Conservation (phyloP, 140 eudicot genomes). For the Flaveria floridana region DNA sequence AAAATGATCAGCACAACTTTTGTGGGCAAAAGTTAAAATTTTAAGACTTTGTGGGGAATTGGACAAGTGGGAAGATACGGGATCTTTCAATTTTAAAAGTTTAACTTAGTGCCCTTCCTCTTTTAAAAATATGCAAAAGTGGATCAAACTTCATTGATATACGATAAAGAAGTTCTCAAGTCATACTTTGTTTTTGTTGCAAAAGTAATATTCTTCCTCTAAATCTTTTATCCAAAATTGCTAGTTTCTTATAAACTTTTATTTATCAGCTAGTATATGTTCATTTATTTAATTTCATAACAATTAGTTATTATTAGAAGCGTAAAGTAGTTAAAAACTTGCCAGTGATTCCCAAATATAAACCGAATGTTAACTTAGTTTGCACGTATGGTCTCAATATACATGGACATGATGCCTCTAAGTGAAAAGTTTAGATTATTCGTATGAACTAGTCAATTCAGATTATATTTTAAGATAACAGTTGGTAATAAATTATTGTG, state of each 20-base stretch:
- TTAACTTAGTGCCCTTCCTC: not conserved
- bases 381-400: not conserved
- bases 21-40: slow-evolving; percentile 25
- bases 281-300: not conserved
- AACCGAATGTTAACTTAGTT: not conserved
- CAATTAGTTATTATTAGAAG: not conserved
- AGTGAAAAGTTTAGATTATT: not conserved
- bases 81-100: slow-evolving; percentile 10
- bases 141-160: not conserved
- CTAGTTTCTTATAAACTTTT: not conserved
- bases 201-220: not conserved
- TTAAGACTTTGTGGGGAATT: slow-evolving; percentile 25
- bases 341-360: not conserved
- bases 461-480: not conserved
- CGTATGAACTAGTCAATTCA: not conserved
- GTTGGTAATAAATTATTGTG: not conserved
- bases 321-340: not conserved
- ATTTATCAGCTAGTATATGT: not conserved
- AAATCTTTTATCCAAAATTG: not conserved
- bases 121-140: slow-evolving; percentile 19
- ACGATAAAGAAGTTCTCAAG: not conserved
- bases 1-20: slow-evolving; percentile 22
- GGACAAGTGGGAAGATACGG: slow-evolving; percentile 23
- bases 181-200: not conserved
- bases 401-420: not conserved